These are phyloP conservation scores for Corymbia maculata DNA, from an alignment of 345 rosid genomes.

Conservation along the genomic window DNA sequence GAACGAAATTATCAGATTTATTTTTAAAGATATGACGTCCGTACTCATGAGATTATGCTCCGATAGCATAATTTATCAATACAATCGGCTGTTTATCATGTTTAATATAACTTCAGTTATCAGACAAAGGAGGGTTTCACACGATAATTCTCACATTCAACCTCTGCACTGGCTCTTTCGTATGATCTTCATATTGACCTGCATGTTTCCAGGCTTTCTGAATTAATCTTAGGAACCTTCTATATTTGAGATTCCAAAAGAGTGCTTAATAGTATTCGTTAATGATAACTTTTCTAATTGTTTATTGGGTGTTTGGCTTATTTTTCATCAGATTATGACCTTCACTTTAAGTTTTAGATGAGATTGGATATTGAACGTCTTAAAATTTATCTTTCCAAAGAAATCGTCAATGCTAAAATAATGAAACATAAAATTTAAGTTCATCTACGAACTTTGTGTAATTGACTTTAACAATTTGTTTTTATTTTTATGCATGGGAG, in stretches of 20 bases:
- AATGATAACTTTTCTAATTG: neutral
- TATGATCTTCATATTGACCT: neutral
- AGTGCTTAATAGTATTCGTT: neutral
- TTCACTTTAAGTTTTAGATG: neutral
- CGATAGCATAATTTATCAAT: neutral
- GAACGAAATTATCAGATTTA: neutral
- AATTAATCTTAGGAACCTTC: neutral
- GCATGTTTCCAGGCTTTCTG: neutral
- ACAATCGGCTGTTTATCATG: neutral
- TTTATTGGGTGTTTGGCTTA: neutral
- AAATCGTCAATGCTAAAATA: neutral
- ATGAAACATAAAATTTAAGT: neutral
- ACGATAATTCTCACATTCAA: neutral
- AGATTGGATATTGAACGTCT: neutral
- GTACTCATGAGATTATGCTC: neutral
- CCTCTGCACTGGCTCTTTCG: neutral
- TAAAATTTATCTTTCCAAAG: neutral
- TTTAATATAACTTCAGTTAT: neutral
- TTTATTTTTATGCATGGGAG: neutral
- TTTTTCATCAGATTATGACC: neutral
- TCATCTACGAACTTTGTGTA: neutral
- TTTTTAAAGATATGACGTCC: neutral
- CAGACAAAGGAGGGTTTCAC: neutral
- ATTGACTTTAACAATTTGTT: neutral
- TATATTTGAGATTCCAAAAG: neutral